Evolutionary conservation across 371 early-diverging fungal species (phyloP).

Genomic region (Circinella minor): DNA sequence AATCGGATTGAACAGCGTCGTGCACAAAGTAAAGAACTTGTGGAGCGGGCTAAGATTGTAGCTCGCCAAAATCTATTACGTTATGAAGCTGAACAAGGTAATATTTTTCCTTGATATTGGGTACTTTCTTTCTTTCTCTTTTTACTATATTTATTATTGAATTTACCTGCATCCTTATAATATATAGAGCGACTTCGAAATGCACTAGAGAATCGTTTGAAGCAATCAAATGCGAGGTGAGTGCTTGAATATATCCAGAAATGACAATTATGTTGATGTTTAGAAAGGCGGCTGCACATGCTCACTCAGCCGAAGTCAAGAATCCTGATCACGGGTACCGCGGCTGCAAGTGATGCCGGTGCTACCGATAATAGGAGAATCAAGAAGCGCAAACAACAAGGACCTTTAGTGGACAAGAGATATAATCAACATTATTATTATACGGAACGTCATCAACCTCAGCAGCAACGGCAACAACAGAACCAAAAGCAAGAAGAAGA

Average conservation of each 20-base stretch:
- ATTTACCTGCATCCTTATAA: too few relatives aligned
- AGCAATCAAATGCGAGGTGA: slow-evolving; percentile 34
- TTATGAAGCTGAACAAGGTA: slow-evolving; percentile 32
- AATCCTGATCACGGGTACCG: slow-evolving; percentile 28
- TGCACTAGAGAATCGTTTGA: slow-evolving; percentile 20
- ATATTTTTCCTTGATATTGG: background rate
- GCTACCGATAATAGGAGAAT: slow-evolving; percentile 19
- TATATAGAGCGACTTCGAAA: slow-evolving; percentile 19
- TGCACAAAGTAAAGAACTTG: slow-evolving; percentile 38
- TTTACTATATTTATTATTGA: background rate
- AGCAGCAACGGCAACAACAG: background rate
- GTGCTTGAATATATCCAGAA: slow-evolving; percentile 15
- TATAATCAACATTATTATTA: too few relatives aligned
- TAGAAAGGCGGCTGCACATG: slow-evolving; percentile 22
- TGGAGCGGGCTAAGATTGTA: slow-evolving; percentile 46
- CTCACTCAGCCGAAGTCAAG: slow-evolving; percentile 23
- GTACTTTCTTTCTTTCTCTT: background rate
- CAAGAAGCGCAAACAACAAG: slow-evolving; percentile 22
- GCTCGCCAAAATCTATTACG: slow-evolving; percentile 37
- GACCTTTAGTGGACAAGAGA: background rate
- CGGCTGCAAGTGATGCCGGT: slow-evolving; percentile 24
- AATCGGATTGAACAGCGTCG: slow-evolving; percentile 42
- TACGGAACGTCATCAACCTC: background rate
- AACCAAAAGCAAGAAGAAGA: slow-evolving; percentile 21
- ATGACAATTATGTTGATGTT: background rate